These are phyloP conservation scores for Letharia lupina DNA, from an alignment of 495 filamentous ascomycete species.

Conservation along the genomic window DNA sequence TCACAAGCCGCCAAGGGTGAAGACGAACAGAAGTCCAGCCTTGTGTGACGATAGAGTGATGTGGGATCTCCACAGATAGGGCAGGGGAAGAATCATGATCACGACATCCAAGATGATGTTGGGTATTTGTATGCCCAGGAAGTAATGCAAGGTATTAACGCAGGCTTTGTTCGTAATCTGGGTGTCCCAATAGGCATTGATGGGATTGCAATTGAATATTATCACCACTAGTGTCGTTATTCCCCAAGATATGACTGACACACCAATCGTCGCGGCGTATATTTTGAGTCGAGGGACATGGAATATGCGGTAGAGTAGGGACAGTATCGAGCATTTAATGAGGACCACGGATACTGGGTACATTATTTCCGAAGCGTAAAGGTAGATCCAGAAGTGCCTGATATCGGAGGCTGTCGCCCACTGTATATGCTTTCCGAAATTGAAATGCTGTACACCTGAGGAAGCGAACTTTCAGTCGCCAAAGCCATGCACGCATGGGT, in stretches of 20 bases:
- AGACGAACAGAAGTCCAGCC: slow-evolving; percentile 18
- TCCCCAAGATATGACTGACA: slow-evolving; percentile 31
- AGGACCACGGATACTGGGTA: slow-evolving; percentile 30
- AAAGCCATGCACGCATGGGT: background rate
- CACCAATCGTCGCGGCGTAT: slow-evolving; percentile 27
- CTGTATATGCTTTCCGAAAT: slow-evolving; percentile 7
- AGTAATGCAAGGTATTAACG: slow-evolving; percentile 30
- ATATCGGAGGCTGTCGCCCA: slow-evolving; percentile 2
- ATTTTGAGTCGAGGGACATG: slow-evolving; percentile 26
- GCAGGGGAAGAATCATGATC: slow-evolving; percentile 44
- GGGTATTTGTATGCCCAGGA: slow-evolving; percentile 34
- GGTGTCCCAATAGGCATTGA: slow-evolving; percentile 13
- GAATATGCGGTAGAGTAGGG: slow-evolving; percentile 37
- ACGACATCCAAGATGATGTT: slow-evolving; percentile 39
- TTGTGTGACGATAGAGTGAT: slow-evolving; percentile 35
- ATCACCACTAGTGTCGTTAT: slow-evolving; percentile 28
- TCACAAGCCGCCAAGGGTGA: slow-evolving; percentile 23
- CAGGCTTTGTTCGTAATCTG: slow-evolving; percentile 24
- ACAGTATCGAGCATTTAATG: slow-evolving; percentile 40
- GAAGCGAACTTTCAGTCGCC: background rate
- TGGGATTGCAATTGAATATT: slow-evolving; percentile 32
- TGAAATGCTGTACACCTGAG: slow-evolving; percentile 4
- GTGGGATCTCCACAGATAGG: slow-evolving; percentile 37
- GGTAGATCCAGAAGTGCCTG: slow-evolving; percentile 9
- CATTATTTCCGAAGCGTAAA: slow-evolving; percentile 14